A percentile compares a stretch with the other conserved stretches of the same genome.
Evolutionary conservation across 306 rosid species (phyloP).

Genomic region (Datisca glomerata): DNA sequence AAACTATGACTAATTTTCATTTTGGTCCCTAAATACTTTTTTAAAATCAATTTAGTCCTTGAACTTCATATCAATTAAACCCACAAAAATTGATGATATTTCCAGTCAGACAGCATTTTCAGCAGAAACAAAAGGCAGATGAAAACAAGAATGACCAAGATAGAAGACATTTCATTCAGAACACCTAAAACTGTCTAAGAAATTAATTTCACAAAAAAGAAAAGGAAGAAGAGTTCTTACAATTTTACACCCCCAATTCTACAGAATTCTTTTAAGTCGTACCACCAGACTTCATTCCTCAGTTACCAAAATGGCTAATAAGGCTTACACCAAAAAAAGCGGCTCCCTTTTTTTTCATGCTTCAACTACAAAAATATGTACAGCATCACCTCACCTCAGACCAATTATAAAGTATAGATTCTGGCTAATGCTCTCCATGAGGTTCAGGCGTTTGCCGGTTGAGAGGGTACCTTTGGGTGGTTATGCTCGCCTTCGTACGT

Average conservation of each 20-base stretch:
- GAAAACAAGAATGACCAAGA: too few relatives aligned
- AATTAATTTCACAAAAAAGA: slow-evolving; percentile 23
- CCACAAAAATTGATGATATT: too few relatives aligned
- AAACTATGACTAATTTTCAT: too few relatives aligned
- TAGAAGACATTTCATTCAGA: slow-evolving; percentile 28
- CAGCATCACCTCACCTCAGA: too few relatives aligned
- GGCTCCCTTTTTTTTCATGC: slow-evolving; percentile 26
- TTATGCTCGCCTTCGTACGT: slow-evolving; percentile 98
- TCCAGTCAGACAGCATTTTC: too few relatives aligned
- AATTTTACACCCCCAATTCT: slow-evolving; percentile 36
- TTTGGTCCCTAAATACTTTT: too few relatives aligned
- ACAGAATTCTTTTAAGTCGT: slow-evolving; percentile 31
- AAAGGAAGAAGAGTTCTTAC: slow-evolving; percentile 29
- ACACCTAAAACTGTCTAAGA: slow-evolving; percentile 31
- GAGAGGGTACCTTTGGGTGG: slow-evolving; percentile 69
- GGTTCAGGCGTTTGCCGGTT: slow-evolving; percentile 64
- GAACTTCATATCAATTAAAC: too few relatives aligned
- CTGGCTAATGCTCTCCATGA: slow-evolving; percentile 22
- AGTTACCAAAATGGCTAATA: slow-evolving; percentile 22
- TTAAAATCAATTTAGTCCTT: too few relatives aligned
- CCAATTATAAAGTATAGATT: too few relatives aligned
- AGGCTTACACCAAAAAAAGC: slow-evolving; percentile 24
- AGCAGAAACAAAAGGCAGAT: too few relatives aligned
- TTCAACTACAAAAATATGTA: neutral
- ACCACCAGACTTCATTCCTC: slow-evolving; percentile 13